Conservation (phyloP, 257 asterid genomes). For the Perilla frutescens region DNA sequence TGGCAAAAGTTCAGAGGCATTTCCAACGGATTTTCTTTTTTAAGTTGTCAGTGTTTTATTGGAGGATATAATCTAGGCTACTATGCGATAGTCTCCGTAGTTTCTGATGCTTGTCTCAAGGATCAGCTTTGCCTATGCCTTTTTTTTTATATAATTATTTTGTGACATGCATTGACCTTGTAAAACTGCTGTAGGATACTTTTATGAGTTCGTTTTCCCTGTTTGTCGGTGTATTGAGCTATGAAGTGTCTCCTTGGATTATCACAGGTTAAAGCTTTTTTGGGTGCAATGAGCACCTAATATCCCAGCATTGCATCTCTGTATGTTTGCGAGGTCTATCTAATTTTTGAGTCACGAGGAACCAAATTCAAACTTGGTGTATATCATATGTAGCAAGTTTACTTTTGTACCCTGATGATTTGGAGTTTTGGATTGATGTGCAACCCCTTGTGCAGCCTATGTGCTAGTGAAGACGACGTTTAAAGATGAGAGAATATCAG, state of each 20-base stretch:
- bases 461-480: constrained; percentile 59
- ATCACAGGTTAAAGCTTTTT: too few species aligned
- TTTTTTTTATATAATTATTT: too few species aligned
- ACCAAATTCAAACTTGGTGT: constrained; percentile 11
- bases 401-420: background rate
- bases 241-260: background rate
- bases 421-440: background rate
- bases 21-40: too few species aligned
- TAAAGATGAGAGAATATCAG: constrained; percentile 45
- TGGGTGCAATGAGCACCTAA: background rate
- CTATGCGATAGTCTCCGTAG: background rate
- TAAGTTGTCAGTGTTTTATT: too few species aligned
- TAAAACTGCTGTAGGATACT: background rate
- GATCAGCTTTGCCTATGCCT: background rate
- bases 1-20: too few species aligned
- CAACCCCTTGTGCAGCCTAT: constrained; percentile 53
- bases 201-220: background rate
- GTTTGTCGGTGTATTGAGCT: background rate
- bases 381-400: background rate
- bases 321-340: background rate
- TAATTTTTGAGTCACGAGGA: background rate
- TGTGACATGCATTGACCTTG: background rate
- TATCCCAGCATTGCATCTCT: background rate
- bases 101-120: background rate
- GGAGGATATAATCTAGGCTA: background rate